Evolutionary conservation across 805 yeast genomes (phyloP), one percentile per base, ranked within the genome.

Genomic region (Candida ulmi): DNA sequence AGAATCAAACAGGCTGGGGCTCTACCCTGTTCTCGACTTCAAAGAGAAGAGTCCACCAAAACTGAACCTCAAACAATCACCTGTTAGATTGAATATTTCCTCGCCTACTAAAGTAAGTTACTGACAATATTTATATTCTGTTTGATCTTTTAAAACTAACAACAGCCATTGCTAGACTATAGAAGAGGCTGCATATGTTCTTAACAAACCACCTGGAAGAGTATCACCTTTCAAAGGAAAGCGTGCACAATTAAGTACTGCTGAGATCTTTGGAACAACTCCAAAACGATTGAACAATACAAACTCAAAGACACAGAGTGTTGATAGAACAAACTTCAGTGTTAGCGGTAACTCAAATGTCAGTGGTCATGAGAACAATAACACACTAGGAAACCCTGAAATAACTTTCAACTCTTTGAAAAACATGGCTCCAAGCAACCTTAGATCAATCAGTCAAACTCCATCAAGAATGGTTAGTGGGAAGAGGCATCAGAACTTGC

Each of bases 381-480:
- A n/a, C n/a, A n/a, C n/a, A n/a, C n/a, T n/a, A n/a, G n/a, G n/a
- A n/a, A 42, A 46, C 24, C 48, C 44, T 26, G 45, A 42, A 13
- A 46, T 59, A 11, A 56, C 51, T 4, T 44, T 60, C 29, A 49
- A 47, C 0, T 52, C 47, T 26, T 55, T 63, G 27, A 58, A 56
- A 16, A 52, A 57, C 7, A 34, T 46, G 39, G 52, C 54, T 1
- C 62, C 65, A 9, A 50, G 60, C 12, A 51, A 45, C 27, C 35
- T 51, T 18, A 51, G 46, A 33, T 42, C 48, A 12, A 9, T 37
- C 8, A n/a, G 19, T 13, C 45, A 39, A 11, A 51, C 61, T 0
- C 60, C 62, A 16, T 58, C 62, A n/a, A 47, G 58, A 27, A 52
- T 53, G 42, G 45, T 52, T 5, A 31, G 47, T 17, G 61, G 64